Base-by-base conservation (phyloP, 805 yeast genomes). In the Scheffersomyces ergatensis region DNA sequence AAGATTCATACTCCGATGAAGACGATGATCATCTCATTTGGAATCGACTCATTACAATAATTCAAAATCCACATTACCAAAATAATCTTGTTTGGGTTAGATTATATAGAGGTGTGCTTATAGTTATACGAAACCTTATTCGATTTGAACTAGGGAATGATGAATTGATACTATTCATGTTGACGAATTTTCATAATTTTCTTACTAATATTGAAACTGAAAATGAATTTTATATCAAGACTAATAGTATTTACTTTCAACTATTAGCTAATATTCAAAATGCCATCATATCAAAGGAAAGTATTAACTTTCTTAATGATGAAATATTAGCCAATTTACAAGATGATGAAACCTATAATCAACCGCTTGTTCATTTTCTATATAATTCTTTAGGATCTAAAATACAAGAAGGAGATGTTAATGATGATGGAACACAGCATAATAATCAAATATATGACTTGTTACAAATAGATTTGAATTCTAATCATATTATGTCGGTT, bases 341-440 rank as follows among this genome's bases (percentile, higher is more conserved):
- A 9, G 3, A 12, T 4, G 18, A 36, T 18, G 42, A 33, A 6
- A 13, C 20, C 16, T 38, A 40, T 32, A 36, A 32, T 20, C n/a
- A 31, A 23, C 45, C 49, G 16, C 35, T 37, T 17, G 36, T 44
- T 21, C 44, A 43, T 34, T 32, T 48, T 38, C 40, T 49, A 37
- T 40, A 36, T 30, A 20, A 45, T 23, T 26, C 46, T 35, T 30
- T 45, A 33, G 30, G 27, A n/a, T 38, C 52, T 0, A n/a, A n/a
- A n/a, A n/a, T n/a, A n/a, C n/a, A n/a, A n/a, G n/a, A n/a, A n/a
- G 38, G 69, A 36, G 76, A 71, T 45, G 58, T 63, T 2, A 42
- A 14, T 21, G 42, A 57, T 5, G 29, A 57, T 46, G 40, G 67
- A 64, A 33, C 67, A 61, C 40, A 59, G 65, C 18, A 35, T 30